These are phyloP conservation scores for Colletotrichum sp. DNA, from an alignment of 2,329 filamentous ascomycete species.

Conservation along the genomic window DNA sequence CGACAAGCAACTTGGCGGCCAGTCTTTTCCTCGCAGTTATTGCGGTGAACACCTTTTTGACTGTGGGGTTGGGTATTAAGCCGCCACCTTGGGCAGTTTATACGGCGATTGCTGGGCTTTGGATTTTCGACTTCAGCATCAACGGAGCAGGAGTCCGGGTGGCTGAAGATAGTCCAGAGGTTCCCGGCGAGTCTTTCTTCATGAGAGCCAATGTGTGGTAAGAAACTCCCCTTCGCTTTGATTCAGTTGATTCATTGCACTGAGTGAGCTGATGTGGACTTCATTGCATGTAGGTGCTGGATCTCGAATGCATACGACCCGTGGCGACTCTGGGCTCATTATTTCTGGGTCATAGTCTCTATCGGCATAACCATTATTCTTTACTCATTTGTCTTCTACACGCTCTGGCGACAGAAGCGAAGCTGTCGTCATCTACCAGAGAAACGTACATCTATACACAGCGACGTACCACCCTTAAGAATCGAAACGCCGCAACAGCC, in stretches of 20 bases:
- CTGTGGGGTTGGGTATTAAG: conserved; percentile 53
- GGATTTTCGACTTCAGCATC: conserved; percentile 43
- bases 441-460: background rate
- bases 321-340: conserved; percentile 64
- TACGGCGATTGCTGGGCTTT: conserved; percentile 43
- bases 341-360: conserved; percentile 62
- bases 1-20: conserved; percentile 59
- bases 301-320: conserved; percentile 55
- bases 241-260: rapidly evolving
- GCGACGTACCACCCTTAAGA: background rate
- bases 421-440: conserved; percentile 4
- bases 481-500: background rate
- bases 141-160: background rate
- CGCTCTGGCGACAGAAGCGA: conserved; percentile 28
- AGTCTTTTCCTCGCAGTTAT: conserved; percentile 63
- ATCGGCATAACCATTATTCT: conserved; percentile 41
- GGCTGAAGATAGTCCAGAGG: background rate
- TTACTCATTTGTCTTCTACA: conserved; percentile 44
- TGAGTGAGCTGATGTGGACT: background rate
- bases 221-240: background rate
- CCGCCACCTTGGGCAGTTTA: conserved; percentile 49
- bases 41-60: conserved; percentile 61
- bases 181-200: conserved; percentile 9
- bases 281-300: conserved; percentile 55
- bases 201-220: conserved; percentile 19